phyloP scores from a whole-genome alignment of 2,329 filamentous ascomycete species.

The Fusarium bactridioides region DNA sequence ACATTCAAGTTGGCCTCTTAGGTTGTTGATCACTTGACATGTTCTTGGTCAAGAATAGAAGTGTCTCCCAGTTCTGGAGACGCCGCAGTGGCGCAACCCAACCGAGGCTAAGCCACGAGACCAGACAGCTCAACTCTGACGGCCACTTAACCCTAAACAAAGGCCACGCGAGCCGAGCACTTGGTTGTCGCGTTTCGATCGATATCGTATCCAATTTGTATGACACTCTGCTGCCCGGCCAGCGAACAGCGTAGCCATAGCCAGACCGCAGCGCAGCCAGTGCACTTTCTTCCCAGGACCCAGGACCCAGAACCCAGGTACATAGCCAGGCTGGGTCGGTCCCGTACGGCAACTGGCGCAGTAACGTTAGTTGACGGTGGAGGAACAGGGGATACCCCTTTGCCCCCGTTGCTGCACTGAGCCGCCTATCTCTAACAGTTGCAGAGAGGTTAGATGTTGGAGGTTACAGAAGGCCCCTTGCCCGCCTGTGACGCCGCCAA shows the following conservation, averaged over 20 bases:
- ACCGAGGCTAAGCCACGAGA: slow-evolving; percentile 20
- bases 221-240: slow-evolving; percentile 26
- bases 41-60: slow-evolving; percentile 16
- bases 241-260: slow-evolving; percentile 17
- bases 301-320: neutral
- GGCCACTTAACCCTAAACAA: slow-evolving; percentile 23
- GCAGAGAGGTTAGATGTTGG: neutral
- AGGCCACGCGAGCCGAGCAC: slow-evolving; percentile 32
- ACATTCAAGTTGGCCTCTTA: neutral
- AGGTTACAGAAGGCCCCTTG: slow-evolving; percentile 34
- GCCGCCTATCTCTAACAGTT: slow-evolving; percentile 27
- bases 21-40: neutral
- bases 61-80: neutral
- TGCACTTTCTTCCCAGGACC: slow-evolving; percentile 4
- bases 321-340: neutral
- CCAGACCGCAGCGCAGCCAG: slow-evolving; percentile 27
- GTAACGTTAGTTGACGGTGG: slow-evolving; percentile 30
- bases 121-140: neutral
- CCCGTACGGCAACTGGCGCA: slow-evolving; percentile 14
- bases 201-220: slow-evolving; percentile 16
- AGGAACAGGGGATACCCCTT: slow-evolving; percentile 21
- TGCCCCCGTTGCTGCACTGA: slow-evolving; percentile 3
- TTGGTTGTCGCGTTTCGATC: slow-evolving; percentile 29
- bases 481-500: slow-evolving; percentile 41
- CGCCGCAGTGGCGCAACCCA: slow-evolving; percentile 22